Evolutionary conservation across 192 early-diverging fungal genomes (phyloP).

Genomic region (Irineochytrium annulatum): DNA sequence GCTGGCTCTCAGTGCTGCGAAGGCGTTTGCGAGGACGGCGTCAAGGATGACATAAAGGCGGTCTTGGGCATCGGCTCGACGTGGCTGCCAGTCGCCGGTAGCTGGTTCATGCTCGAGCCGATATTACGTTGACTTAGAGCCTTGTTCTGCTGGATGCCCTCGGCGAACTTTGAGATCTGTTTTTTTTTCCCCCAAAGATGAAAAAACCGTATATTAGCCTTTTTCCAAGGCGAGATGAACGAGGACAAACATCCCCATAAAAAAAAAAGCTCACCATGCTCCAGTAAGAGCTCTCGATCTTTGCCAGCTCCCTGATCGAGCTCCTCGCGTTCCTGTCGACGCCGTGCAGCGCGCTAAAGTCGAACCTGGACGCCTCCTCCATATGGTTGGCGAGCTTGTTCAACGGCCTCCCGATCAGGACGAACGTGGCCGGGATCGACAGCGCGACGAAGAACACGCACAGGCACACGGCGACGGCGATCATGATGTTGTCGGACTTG

Average conservation of each 20-base stretch:
- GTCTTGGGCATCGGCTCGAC: too few relatives aligned
- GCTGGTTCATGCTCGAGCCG: too few relatives aligned
- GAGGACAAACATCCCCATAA: too few relatives aligned
- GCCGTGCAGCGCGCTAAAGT: background rate
- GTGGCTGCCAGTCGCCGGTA: too few relatives aligned
- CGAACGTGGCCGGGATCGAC: background rate
- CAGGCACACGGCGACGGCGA: background rate
- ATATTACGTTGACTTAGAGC: too few relatives aligned
- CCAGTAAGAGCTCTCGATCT: background rate
- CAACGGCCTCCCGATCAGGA: background rate
- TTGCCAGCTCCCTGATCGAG: background rate
- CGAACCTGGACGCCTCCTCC: constrained; percentile 1
- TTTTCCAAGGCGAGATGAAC: too few relatives aligned
- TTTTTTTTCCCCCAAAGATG: too few relatives aligned
- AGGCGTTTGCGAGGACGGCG: too few relatives aligned
- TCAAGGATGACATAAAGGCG: too few relatives aligned
- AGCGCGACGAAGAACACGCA: background rate
- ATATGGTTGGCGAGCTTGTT: constrained; percentile 1
- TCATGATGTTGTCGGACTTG: background rate
- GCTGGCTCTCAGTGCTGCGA: too few relatives aligned
- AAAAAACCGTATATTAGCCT: too few relatives aligned
- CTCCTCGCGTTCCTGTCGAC: background rate
- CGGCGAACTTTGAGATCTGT: constrained; percentile 1
- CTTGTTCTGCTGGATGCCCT: background rate
- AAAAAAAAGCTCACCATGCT: constrained; percentile 2